Evolutionary conservation across 768 basidiomycete genomes (phyloP), one percentile per base, ranked within the genome.

Genomic region (Pleurotus tuber-regium): DNA sequence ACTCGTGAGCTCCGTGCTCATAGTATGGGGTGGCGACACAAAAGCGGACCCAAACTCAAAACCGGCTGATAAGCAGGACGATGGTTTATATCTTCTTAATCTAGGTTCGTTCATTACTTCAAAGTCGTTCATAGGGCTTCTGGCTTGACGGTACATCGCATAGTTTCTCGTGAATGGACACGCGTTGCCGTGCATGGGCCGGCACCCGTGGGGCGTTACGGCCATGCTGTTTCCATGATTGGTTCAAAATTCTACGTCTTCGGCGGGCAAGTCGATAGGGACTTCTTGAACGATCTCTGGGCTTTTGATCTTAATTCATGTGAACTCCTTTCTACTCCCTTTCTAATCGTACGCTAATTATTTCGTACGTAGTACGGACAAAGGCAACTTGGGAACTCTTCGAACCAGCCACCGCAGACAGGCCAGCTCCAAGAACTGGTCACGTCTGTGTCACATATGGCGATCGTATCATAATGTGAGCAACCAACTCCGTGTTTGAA

Each of bases 1-100:
- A 4, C 83, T 98, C 43, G 93, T 98, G 52, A 92, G 93, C 66
- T 93, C 89, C 62, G 96, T 98, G 43, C 75, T 99, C 54, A 89
- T 98, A 54, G 87, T 98, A 3, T 99, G 97, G 97, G 97, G 97
- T 26, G 97, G 96, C 21, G 97, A 99, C 65, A 98, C 95, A 3
- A 95, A 92, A 70, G 82, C 85, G 11, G 86, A 87, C 59, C 72
- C 74, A 19, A 80, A 74, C 66, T 71, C 77, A 26, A 80, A 76
- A 58, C 75, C 74, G 7, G 71, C 74, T 8, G 92, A 93, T 54
- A 84, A 80, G 58, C 90, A 94, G 69, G 97, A 98, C 64, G 92
- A 98, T 66, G 88, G 84, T 0, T 73, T 98, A 38, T 98, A 98
- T 75, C 76, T 99, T 8, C 76, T 99, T 41, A 98, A 98, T 66